Evolutionary conservation across 2,329 filamentous ascomycete genomes (phyloP).

Genomic region (Colletotrichum sp.): DNA sequence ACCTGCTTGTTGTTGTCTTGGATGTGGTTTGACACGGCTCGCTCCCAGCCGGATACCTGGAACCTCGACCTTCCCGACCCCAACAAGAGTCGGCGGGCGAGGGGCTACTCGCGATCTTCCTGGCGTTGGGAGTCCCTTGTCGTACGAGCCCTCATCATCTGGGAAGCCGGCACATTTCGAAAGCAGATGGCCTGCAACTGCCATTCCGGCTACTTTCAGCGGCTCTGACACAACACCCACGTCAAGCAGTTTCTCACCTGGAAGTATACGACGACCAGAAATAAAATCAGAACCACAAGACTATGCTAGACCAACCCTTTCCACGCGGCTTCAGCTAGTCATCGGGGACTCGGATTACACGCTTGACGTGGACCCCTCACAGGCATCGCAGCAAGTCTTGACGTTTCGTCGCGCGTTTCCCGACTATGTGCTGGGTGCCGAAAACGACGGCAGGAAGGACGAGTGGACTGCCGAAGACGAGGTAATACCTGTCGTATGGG

Average conservation of each 20-base stretch:
- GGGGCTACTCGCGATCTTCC: neutral
- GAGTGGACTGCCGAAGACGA: neutral
- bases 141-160: constrained; percentile 18
- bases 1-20: neutral
- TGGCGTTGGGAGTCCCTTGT: constrained; percentile 20
- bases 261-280: neutral
- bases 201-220: neutral
- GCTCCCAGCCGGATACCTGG: constrained; percentile 10
- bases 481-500: neutral
- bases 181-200: neutral
- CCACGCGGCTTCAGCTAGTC: neutral
- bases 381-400: constrained; percentile 33
- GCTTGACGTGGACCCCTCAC: constrained; percentile 29
- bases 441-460: neutral
- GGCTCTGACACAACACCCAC: neutral
- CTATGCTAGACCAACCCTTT: neutral
- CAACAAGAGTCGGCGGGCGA: neutral
- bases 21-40: neutral
- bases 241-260: neutral
- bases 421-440: constrained; percentile 7
- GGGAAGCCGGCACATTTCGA: neutral
- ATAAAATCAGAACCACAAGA: neutral
- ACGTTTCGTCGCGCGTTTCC: constrained; percentile 25
- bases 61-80: constrained; percentile 8
- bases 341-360: constrained; percentile 13